Evolutionary conservation across 495 filamentous ascomycete species (phyloP).

Genomic region (Eremomyces bilateralis): DNA sequence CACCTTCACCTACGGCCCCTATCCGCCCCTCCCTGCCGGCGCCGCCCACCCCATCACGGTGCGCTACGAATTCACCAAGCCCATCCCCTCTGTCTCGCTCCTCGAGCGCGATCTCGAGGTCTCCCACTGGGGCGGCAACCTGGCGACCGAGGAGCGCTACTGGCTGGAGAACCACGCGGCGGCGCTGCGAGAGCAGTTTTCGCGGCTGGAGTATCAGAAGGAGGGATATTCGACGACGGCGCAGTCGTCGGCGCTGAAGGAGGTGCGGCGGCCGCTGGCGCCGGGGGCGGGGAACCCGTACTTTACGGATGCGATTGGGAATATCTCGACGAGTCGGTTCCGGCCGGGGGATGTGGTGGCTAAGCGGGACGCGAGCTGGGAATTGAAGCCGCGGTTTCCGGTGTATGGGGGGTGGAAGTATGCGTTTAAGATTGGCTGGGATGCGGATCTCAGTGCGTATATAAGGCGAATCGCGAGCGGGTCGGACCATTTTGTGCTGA

Average conservation of each 20-base stretch:
- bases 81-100: constrained; percentile 48
- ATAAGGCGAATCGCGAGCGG: constrained; percentile 36
- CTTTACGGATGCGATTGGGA: constrained; percentile 92
- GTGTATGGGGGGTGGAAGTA: constrained; percentile 96
- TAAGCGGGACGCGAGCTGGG: constrained; percentile 47
- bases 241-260: constrained; percentile 63
- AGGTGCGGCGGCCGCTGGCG: constrained; percentile 56
- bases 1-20: constrained; percentile 84
- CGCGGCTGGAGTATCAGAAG: constrained; percentile 63
- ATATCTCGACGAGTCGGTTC: constrained; percentile 84
- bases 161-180: constrained; percentile 72
- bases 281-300: constrained; percentile 66
- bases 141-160: constrained; percentile 87
- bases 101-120: constrained; percentile 85
- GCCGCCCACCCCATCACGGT: constrained; percentile 48
- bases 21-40: constrained; percentile 51
- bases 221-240: constrained; percentile 57
- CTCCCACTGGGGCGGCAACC: constrained; percentile 92
- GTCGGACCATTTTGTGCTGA: constrained; percentile 55
- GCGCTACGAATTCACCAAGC: constrained; percentile 91
- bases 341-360: constrained; percentile 39
- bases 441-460: constrained; percentile 57
- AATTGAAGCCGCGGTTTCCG: constrained; percentile 81
- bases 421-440: constrained; percentile 87
- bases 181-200: constrained; percentile 63